Evolutionary conservation across 108 stramenopile species (phyloP).

Genomic region (Nitzschia sp.): DNA sequence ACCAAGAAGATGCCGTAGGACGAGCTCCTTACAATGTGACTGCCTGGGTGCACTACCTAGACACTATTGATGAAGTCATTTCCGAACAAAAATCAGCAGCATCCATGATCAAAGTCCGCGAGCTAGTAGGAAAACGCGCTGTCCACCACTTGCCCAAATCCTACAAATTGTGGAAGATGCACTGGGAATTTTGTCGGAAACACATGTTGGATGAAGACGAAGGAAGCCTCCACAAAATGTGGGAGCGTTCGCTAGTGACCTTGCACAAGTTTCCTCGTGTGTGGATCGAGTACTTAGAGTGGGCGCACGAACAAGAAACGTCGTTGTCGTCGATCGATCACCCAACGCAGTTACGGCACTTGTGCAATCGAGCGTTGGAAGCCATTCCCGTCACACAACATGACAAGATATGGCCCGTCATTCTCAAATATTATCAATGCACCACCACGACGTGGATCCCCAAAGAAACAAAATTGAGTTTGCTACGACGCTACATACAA

Average conservation of each 20-base stretch:
- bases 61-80: constrained; percentile 64
- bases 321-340: constrained; percentile 27
- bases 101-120: constrained; percentile 16
- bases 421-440: constrained; percentile 37
- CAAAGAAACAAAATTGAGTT: constrained; percentile 39
- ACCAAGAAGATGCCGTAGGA: constrained; percentile 41
- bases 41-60: constrained; percentile 83
- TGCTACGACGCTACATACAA: constrained; percentile 56
- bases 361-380: constrained; percentile 91
- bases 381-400: constrained; percentile 95
- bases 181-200: constrained; percentile 61
- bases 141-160: constrained; percentile 85
- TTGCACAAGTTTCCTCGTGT: constrained; percentile 92
- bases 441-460: constrained; percentile 27
- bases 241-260: constrained; percentile 81
- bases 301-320: constrained; percentile 31
- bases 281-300: constrained; percentile 86
- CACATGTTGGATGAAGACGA: not conserved
- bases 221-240: constrained; percentile 31
- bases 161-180: constrained; percentile 96
- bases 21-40: constrained; percentile 79
- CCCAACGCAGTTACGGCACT: constrained; percentile 62
- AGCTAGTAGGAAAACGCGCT: constrained; percentile 75
- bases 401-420: constrained; percentile 84
- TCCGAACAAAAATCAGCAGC: constrained; percentile 1